Conservation (phyloP, 2,329 filamentous ascomycete species). For the Claviceps fusiformis region DNA sequence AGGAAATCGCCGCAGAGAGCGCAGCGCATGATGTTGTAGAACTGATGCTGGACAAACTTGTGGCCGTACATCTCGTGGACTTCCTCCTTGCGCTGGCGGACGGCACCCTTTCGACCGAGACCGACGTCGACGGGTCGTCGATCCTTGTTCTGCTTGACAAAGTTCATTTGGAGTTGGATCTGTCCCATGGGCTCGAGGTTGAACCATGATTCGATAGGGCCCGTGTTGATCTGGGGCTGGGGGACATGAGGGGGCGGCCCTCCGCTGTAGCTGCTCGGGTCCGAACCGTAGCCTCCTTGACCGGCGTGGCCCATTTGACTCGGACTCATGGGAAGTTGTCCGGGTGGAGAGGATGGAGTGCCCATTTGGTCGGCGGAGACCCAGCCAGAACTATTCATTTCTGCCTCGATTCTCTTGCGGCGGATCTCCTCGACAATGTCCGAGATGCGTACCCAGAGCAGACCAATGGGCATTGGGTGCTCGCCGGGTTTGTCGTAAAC, state of each 20-base stretch:
- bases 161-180: constrained; percentile 82
- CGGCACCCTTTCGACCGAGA: constrained; percentile 85
- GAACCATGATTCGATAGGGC: constrained; percentile 86
- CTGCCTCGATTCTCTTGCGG: constrained; percentile 90
- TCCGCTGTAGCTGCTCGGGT: constrained; percentile 16
- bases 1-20: constrained; percentile 95
- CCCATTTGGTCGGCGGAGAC: constrained; percentile 94
- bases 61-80: constrained; percentile 98
- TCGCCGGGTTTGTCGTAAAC: constrained; percentile 94
- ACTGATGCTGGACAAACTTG: constrained; percentile 97
- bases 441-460: constrained; percentile 93
- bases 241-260: constrained; percentile 16
- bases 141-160: constrained; percentile 80
- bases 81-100: constrained; percentile 95
- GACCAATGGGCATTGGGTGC: constrained; percentile 79
- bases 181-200: constrained; percentile 87
- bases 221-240: constrained; percentile 39
- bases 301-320: constrained; percentile 29
- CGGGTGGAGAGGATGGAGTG: constrained; percentile 33
- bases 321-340: constrained; percentile 45
- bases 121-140: constrained; percentile 74
- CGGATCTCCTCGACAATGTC: constrained; percentile 97
- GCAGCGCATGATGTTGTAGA: constrained; percentile 99
- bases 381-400: constrained; percentile 91
- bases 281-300: constrained; percentile 20